These are phyloP conservation scores for Globisporangium carolinianum DNA, from an alignment of 352 stramenopile genomes.

Conservation along the genomic window DNA sequence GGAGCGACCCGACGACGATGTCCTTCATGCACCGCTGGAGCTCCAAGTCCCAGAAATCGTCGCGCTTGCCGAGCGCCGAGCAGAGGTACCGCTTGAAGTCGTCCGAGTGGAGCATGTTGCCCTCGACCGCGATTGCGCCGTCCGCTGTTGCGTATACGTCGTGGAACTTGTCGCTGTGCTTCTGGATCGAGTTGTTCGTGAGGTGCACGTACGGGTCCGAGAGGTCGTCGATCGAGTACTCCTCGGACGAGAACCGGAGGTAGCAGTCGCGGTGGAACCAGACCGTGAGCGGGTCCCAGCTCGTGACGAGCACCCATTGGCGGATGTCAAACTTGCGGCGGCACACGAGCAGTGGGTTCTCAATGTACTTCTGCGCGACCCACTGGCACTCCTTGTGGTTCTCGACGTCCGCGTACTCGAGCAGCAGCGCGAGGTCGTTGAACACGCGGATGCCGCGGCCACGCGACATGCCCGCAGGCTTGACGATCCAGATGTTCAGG, in stretches of 20 bases:
- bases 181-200: constrained; percentile 93
- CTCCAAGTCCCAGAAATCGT: constrained; percentile 26
- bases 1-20: constrained; percentile 77
- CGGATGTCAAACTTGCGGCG: constrained; percentile 91
- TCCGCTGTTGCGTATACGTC: constrained; percentile 64
- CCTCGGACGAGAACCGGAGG: constrained; percentile 85
- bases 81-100: constrained; percentile 55
- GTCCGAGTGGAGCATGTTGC: constrained; percentile 79
- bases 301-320: constrained; percentile 90
- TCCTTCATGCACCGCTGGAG: constrained; percentile 85
- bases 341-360: constrained; percentile 82
- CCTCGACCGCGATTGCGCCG: constrained; percentile 46
- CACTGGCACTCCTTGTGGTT: constrained; percentile 82
- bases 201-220: constrained; percentile 89
- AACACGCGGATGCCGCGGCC: constrained; percentile 87
- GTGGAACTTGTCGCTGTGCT: constrained; percentile 88
- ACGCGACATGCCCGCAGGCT: constrained; percentile 83
- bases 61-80: constrained; percentile 18
- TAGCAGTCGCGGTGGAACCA: constrained; percentile 92
- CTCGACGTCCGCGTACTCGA: constrained; percentile 84
- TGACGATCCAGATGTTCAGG: constrained; percentile 92
- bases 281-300: constrained; percentile 91
- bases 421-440: constrained; percentile 67
- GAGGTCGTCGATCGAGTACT: constrained; percentile 73
- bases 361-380: constrained; percentile 88